Conservation (phyloP, 2,329 filamentous ascomycete species). For the Colletotrichum filicis region DNA sequence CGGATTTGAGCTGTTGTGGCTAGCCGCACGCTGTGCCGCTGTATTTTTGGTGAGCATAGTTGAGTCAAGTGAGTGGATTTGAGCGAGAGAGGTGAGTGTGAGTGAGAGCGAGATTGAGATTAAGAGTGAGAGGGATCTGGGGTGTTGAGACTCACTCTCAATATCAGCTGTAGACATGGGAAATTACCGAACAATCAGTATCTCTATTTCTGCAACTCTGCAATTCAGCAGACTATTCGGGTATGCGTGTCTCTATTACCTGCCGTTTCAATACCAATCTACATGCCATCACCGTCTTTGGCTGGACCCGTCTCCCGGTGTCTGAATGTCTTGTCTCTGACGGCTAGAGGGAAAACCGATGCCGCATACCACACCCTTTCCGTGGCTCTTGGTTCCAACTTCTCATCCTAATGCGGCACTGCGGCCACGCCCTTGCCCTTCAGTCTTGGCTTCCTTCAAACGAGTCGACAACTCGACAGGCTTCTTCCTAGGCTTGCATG, state of each 20-base stretch:
- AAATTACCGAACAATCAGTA: neutral
- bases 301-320: neutral
- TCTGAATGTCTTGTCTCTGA: slow-evolving; percentile 5
- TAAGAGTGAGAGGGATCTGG: neutral
- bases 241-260: neutral
- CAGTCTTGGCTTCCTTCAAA: neutral
- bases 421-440: neutral
- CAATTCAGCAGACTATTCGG: neutral
- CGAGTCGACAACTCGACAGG: neutral
- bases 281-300: neutral
- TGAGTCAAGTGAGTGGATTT: neutral
- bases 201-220: neutral
- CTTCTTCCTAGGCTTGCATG: neutral
- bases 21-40: neutral
- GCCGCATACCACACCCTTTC: neutral
- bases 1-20: slow-evolving; percentile 16
- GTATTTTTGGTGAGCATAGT: neutral
- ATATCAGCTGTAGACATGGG: neutral
- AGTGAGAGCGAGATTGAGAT: too few relatives aligned
- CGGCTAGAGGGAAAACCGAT: neutral
- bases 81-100: too few relatives aligned
- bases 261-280: neutral
- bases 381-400: neutral
- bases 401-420: slow-evolving; percentile 8
- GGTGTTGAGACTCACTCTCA: neutral